phyloP scores from a whole-genome alignment of 2,329 filamentous ascomycete species.

The Hymenoscyphus linearis region DNA sequence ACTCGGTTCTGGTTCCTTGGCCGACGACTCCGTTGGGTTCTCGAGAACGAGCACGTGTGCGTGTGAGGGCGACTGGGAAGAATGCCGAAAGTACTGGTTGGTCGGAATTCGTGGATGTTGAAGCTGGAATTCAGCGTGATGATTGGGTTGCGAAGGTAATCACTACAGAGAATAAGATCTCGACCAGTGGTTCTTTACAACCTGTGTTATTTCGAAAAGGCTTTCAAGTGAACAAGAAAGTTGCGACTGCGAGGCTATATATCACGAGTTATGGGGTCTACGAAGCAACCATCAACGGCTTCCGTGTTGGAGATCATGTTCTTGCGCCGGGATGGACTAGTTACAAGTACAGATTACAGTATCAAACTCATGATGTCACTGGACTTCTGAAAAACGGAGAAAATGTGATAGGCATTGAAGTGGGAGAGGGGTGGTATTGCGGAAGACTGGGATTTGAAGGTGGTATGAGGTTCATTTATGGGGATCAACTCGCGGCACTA shows the following conservation, averaged over 20 bases:
- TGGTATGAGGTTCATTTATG: conserved; percentile 35
- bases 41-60: conserved; percentile 27
- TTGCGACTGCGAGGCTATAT: conserved; percentile 31
- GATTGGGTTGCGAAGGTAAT: conserved; percentile 32
- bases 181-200: conserved; percentile 18
- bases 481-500: conserved; percentile 36
- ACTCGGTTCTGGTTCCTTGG: conserved; percentile 42
- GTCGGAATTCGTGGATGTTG: conserved; percentile 29
- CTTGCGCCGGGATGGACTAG: conserved; percentile 39
- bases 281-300: conserved; percentile 34
- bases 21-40: conserved; percentile 33
- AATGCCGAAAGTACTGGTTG: conserved; percentile 23
- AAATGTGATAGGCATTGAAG: conserved; percentile 39
- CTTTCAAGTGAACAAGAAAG: conserved; percentile 21
- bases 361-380: conserved; percentile 49
- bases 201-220: conserved; percentile 35
- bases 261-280: conserved; percentile 35
- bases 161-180: conserved; percentile 17
- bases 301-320: conserved; percentile 27
- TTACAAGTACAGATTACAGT: conserved; percentile 45
- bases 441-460: conserved; percentile 36
- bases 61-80: conserved; percentile 28
- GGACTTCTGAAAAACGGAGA: conserved; percentile 33
- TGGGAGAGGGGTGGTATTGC: conserved; percentile 47
- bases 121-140: conserved; percentile 32